Evolutionary conservation across 257 asterid genomes (phyloP), one percentile per base, ranked within the genome.

Genomic region (Parsonsia alboflavescens): DNA sequence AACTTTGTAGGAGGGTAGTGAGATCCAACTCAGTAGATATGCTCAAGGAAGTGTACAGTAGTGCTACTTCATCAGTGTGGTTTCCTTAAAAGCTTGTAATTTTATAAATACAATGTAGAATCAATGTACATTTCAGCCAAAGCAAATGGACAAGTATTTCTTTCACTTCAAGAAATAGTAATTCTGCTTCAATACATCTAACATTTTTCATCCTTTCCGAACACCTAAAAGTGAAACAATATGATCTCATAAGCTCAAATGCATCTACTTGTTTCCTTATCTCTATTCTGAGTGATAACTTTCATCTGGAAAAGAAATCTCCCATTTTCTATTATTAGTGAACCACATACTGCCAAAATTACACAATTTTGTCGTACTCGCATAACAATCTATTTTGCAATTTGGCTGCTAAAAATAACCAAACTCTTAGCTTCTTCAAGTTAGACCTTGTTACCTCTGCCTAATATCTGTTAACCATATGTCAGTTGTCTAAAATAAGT

Each of bases 1-100:
- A 74, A 53, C 71, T 85, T 73, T 79, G 86, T 68, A 50, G 61
- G 80, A 86, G 36, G 68, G 22, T 73, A 9, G 82, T 72, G 81
- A 74, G 76, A 15, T n/a, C 45, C 42, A 56, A 68, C 62, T 73
- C 82, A 2, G 21, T 44, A 7, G 73, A 69, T 19, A 45, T 73
- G 73, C 66, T 79, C 39, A 24, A 26, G 26, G 46, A 22, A 57
- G 64, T 24, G 17, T 22, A 22, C 9, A 33, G 22, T 57, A 22
- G 10, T 56, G 8, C 30, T 56, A 26, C 41, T 59, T 59, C 41
- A 12, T 15, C 39, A 26, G 28, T 10, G 8, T 10, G 6, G 19
- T 26, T 26, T 26, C 65, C 3, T 59, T 26, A 26, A 24, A 6
- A 10, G 13, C 10, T 57, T 57, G 22, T 11, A 0, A 6, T 22